A percentile compares a stretch with the other conserved stretches of the same genome.
Evolutionary conservation across 371 early-diverging fungal genomes (phyloP).

Genomic region (Rhizopus stolonifer): DNA sequence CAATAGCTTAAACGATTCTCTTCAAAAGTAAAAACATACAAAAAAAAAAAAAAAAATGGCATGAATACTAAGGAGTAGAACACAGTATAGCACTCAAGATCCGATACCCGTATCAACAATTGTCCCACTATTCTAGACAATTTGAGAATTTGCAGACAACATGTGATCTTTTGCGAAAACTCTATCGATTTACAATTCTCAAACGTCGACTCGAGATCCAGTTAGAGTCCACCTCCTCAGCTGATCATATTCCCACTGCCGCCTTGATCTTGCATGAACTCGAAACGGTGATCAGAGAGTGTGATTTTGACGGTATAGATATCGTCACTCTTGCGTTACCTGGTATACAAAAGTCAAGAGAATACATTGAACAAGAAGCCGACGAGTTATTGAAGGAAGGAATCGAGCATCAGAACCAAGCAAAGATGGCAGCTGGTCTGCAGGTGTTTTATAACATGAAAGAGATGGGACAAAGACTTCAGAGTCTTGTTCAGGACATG

Average conservation of each 20-base stretch:
- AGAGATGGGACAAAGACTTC: constrained; percentile 52
- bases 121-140: constrained; percentile 57
- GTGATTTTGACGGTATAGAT: constrained; percentile 67
- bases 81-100: constrained; percentile 60
- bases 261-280: constrained; percentile 57
- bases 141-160: constrained; percentile 65
- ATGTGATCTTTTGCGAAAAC: constrained; percentile 64
- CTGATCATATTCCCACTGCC: constrained; percentile 61
- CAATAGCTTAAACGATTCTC: constrained; percentile 53
- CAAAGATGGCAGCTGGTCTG: constrained; percentile 72
- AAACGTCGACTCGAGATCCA: constrained; percentile 62
- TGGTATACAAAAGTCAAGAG: constrained; percentile 47
- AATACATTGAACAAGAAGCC: constrained; percentile 54
- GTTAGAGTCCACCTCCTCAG: constrained; percentile 26
- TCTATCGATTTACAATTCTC: constrained; percentile 66
- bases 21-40: constrained; percentile 47
- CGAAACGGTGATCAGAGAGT: constrained; percentile 59
- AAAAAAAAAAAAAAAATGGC: neutral
- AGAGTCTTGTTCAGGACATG: constrained; percentile 45
- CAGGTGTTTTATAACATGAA: constrained; percentile 77
- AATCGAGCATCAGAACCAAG: constrained; percentile 60
- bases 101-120: constrained; percentile 60
- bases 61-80: neutral
- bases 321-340: constrained; percentile 55
- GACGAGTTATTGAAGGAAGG: constrained; percentile 60